These are phyloP conservation scores for Otatea glauca DNA, from an alignment of 176 grass and related monocot genomes.

Conservation along the genomic window DNA sequence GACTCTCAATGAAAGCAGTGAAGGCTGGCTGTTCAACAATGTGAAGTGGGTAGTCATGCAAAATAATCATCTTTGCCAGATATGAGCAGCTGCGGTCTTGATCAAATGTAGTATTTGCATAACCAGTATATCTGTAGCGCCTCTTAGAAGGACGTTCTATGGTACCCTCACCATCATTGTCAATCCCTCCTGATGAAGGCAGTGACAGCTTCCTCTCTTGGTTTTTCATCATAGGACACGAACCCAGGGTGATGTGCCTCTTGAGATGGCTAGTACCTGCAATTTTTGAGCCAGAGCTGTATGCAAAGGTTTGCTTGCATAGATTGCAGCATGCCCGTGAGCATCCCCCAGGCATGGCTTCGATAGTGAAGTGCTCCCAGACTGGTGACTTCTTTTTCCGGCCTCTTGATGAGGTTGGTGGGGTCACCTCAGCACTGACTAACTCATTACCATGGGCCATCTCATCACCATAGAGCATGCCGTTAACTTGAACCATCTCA, in stretches of 20 bases:
- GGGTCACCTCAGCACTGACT: conserved; percentile 47
- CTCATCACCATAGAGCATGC: conserved; percentile 47
- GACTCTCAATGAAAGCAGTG: conserved; percentile 59
- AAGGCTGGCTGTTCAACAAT: conserved; percentile 83
- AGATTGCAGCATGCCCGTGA: conserved; percentile 83
- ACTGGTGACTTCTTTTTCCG: conserved; percentile 81
- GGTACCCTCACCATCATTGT: conserved; percentile 58
- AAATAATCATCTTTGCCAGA: conserved; percentile 82
- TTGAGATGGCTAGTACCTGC: conserved; percentile 90
- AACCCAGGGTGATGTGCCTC: conserved; percentile 82
- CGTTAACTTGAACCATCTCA: conserved; percentile 45
- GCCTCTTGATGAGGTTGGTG: conserved; percentile 50
- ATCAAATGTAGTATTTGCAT: conserved; percentile 80
- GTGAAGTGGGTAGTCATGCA: conserved; percentile 88
- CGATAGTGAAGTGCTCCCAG: conserved; percentile 87
- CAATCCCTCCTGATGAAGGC: conserved; percentile 43
- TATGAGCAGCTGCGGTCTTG: conserved; percentile 67
- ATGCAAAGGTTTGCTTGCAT: conserved; percentile 91
- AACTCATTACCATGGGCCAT: conserved; percentile 50
- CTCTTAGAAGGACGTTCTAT: conserved; percentile 62
- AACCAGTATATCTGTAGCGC: conserved; percentile 75
- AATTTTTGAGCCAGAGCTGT: conserved; percentile 86
- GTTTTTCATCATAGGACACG: conserved; percentile 75
- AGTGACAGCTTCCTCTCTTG: conserved; percentile 54
- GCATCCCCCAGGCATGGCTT: conserved; percentile 56